phyloP scores from a whole-genome alignment of 2,329 filamentous ascomycete species.

The Leptographium wingfieldii region DNA sequence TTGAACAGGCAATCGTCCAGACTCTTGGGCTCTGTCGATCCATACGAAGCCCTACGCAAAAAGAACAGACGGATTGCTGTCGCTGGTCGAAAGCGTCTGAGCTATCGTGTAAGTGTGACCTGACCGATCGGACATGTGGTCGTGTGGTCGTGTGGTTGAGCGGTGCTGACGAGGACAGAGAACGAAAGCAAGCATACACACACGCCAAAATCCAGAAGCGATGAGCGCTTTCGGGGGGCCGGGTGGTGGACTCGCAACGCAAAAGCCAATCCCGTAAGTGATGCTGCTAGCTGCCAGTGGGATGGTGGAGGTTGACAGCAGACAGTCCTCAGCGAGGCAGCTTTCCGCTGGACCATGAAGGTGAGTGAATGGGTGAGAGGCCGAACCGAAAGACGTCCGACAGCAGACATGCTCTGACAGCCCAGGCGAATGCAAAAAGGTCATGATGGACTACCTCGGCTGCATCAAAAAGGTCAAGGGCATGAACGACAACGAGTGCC shows the following conservation, averaged over 20 bases:
- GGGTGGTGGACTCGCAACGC: constrained; percentile 14
- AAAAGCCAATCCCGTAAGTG: constrained; percentile 22
- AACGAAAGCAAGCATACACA: background rate
- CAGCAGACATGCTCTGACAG: background rate
- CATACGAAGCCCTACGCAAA: background rate
- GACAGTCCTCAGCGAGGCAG: constrained; percentile 79
- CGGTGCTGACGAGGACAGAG: background rate
- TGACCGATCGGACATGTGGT: no score
- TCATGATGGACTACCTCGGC: constrained; percentile 73
- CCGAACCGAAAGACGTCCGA: background rate
- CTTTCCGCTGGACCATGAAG: constrained; percentile 93
- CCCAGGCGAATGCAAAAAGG: constrained; percentile 81
- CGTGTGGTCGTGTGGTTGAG: no score
- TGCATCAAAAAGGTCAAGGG: constrained; percentile 80
- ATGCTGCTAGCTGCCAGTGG: background rate
- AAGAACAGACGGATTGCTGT: background rate
- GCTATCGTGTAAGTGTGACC: background rate
- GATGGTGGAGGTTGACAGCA: background rate
- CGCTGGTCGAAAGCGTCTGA: background rate
- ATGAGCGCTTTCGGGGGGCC: constrained; percentile 18
- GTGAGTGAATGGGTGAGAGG: constrained; percentile 18
- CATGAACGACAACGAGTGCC: constrained; percentile 76
- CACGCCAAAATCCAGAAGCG: background rate
- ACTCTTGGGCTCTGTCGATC: background rate
- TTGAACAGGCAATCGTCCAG: background rate